A percentile compares a stretch with the other conserved stretches of the same genome.
Conservation (phyloP, 768 basidiomycete species). For the Suillus fuscotomentosus region DNA sequence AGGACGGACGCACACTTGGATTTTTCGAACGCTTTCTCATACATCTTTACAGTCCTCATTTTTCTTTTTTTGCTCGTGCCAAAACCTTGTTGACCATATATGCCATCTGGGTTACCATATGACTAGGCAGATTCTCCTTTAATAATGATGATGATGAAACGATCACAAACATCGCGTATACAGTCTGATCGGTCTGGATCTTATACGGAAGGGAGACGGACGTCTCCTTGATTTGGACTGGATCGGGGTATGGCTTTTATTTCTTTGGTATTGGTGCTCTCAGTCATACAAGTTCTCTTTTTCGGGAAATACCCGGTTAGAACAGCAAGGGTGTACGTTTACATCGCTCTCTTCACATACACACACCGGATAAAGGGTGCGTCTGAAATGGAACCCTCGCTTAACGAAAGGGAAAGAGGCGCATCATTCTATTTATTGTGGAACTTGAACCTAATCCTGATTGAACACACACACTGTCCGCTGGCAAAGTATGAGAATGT, state of each 20-base stretch:
- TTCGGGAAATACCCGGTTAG: neutral
- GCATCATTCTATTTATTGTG: neutral
- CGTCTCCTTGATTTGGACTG: neutral
- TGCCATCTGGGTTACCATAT: constrained; percentile 26
- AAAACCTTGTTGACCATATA: constrained; percentile 10
- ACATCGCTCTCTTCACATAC: neutral
- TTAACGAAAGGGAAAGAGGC: neutral
- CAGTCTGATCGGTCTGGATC: neutral
- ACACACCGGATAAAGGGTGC: neutral
- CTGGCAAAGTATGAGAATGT: neutral
- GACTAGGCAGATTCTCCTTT: constrained; percentile 23
- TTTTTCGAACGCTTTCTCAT: constrained; percentile 7
- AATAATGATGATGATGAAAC: constrained; percentile 25
- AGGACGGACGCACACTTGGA: constrained; percentile 25
- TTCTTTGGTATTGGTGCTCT: neutral
- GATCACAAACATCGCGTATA: neutral
- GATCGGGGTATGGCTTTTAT: neutral
- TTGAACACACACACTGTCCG: neutral
- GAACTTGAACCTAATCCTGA: neutral
- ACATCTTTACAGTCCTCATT: constrained; percentile 12
- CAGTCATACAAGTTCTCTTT: neutral
- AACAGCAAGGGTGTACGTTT: neutral
- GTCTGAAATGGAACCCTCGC: neutral
- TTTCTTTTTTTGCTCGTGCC: constrained; percentile 12
- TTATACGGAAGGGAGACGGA: neutral